Percentiles rank a stretch among this genome's conserved stretches.
Conservation (phyloP, 371 early-diverging fungal genomes). For the Mucor velutinosus region DNA sequence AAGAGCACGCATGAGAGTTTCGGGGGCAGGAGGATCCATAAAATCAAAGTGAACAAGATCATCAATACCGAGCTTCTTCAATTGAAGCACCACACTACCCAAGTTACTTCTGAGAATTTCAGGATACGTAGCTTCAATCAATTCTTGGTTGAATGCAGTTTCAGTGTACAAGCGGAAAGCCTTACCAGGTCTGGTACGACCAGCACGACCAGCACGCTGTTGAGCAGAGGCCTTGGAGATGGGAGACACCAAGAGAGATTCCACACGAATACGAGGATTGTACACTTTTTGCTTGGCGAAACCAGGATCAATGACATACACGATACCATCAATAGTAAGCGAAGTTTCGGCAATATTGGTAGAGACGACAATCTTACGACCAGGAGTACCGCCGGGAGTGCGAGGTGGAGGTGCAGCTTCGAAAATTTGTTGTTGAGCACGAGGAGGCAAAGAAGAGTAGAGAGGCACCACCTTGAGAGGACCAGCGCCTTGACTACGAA, state of each 20-base stretch:
- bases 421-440: slow-evolving; percentile 91
- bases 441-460: slow-evolving; percentile 93
- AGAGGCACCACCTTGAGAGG: slow-evolving; percentile 85
- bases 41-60: slow-evolving; percentile 94
- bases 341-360: slow-evolving; percentile 99
- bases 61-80: slow-evolving; percentile 86
- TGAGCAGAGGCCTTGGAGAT: slow-evolving; percentile 82
- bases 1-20: slow-evolving; percentile 90
- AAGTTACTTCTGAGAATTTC: slow-evolving; percentile 89
- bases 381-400: slow-evolving; percentile 76
- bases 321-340: slow-evolving; percentile 97
- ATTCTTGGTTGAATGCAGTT: slow-evolving; percentile 75
- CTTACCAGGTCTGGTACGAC: slow-evolving; percentile 91
- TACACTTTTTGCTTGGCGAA: slow-evolving; percentile 98
- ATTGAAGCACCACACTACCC: slow-evolving; percentile 82
- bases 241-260: slow-evolving; percentile 73
- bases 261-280: slow-evolving; percentile 92
- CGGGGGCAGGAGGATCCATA: slow-evolving; percentile 93
- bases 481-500: slow-evolving; percentile 61
- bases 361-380: slow-evolving; percentile 94
- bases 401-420: slow-evolving; percentile 82
- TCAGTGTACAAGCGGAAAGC: slow-evolving; percentile 94
- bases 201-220: slow-evolving; percentile 92
- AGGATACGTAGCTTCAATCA: slow-evolving; percentile 89
- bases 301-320: slow-evolving; percentile 98